Evolutionary conservation across 257 asterid species (phyloP), one percentile per base, ranked within the genome.

Genomic region (Plectranthus barbatus): DNA sequence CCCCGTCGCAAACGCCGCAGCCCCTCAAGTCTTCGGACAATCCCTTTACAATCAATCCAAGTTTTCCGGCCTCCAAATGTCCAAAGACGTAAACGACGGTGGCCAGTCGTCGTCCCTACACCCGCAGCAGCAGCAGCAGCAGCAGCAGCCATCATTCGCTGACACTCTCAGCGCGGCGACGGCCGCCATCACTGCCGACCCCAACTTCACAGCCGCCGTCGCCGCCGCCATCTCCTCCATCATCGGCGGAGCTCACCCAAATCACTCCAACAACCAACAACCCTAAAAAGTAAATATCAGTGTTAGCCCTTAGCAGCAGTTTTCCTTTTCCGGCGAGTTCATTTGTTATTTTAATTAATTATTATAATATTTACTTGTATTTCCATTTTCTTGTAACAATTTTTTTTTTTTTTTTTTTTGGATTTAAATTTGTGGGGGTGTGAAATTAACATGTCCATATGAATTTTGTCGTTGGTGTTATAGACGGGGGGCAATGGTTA

Each of bases 181-280:
- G 0, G 92, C 95, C 0, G 99, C 91, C 21, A 83, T 88, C 31
- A 83, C 98, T 0, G 68, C 95, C 7, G 94, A 93, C 59, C 97
- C 99, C 7, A 85, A 93, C 64, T 93, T 93, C 67, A 85, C 95
- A 0, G 95, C 96, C 0, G 97, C 94, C 40, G 86, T 93, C 0
- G 96, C 96, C 0, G 95, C 97, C 0, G 97, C 97, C 20, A 87
- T 90, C 63, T 65, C 88, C 18, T 82, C 90, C 77, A 81, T 93
- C 57, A 87, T 93, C 23, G 87, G 91, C 21, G 93, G 93, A 8
- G 29, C 3, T 23, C 29, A 82, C 0, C 72, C 77, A 1, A 72
- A 52, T 31, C 67, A 58, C 71, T 12, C 31, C 48, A 64, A 59
- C 69, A 40, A 54, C 24, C 31, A 71, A 12, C 76, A 42, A 51